Conservation (phyloP, 78 protist species). For the Neovahlkampfia damariscottae region DNA sequence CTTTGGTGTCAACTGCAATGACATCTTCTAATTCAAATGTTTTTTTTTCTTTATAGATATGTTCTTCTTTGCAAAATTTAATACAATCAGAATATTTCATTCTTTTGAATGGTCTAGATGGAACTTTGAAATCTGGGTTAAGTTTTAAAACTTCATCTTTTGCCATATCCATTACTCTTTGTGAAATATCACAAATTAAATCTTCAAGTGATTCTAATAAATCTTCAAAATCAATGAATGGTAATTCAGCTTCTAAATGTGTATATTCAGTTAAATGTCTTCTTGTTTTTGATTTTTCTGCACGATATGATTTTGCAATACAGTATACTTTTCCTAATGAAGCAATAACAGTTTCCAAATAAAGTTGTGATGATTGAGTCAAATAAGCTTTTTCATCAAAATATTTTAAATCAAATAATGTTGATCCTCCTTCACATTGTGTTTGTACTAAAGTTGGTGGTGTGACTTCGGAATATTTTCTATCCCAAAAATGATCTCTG, state of each 20-base stretch:
- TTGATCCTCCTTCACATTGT: slow-evolving; percentile 85
- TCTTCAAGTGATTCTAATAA: slow-evolving; percentile 70
- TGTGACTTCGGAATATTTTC: slow-evolving; percentile 63
- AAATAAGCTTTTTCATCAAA: slow-evolving; percentile 76
- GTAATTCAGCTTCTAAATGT: slow-evolving; percentile 79
- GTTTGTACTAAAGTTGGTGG: slow-evolving; percentile 94
- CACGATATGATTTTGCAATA: slow-evolving; percentile 79
- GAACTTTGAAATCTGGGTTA: slow-evolving; percentile 55
- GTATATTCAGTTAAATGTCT: slow-evolving; percentile 87
- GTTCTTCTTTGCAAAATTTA: slow-evolving; percentile 50
- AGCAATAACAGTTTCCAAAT: slow-evolving; percentile 80
- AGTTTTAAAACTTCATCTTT: slow-evolving; percentile 32
- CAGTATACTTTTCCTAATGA: slow-evolving; percentile 76
- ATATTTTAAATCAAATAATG: slow-evolving; percentile 68
- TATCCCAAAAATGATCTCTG: slow-evolving; percentile 61
- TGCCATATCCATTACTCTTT: slow-evolving; percentile 16
- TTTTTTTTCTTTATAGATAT: slow-evolving; percentile 48
- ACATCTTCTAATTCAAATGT: too few species aligned
- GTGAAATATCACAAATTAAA: slow-evolving; percentile 49
- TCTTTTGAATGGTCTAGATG: slow-evolving; percentile 77
- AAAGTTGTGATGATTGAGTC: slow-evolving; percentile 93
- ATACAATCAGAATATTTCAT: slow-evolving; percentile 79
- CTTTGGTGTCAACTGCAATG: too few species aligned
- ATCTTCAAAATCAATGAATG: slow-evolving; percentile 83
- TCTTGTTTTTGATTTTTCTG: slow-evolving; percentile 78